Conservation (phyloP, 352 stramenopile species). For the Pythium catenulatum region DNA sequence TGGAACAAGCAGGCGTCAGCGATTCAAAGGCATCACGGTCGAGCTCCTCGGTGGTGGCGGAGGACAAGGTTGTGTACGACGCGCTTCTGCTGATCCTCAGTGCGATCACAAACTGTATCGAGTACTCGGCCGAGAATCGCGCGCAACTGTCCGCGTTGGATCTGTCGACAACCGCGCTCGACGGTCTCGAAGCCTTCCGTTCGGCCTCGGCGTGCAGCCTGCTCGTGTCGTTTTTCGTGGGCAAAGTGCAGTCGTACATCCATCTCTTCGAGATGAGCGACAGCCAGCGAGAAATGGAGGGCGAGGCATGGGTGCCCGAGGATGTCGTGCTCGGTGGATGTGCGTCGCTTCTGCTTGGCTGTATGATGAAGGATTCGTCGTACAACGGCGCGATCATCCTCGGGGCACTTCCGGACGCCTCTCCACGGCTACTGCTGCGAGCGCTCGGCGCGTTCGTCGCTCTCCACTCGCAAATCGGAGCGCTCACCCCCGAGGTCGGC, state of each 20-base stretch:
- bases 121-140: slow-evolving; percentile 78
- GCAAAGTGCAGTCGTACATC: slow-evolving; percentile 75
- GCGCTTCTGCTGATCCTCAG: slow-evolving; percentile 78
- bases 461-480: slow-evolving; percentile 87
- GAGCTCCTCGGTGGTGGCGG: neutral
- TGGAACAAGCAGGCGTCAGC: neutral
- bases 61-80: slow-evolving; percentile 81
- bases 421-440: slow-evolving; percentile 73
- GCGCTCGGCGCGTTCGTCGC: slow-evolving; percentile 81
- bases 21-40: too few relatives aligned
- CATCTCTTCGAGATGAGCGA: slow-evolving; percentile 70
- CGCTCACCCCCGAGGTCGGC: slow-evolving; percentile 80
- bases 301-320: slow-evolving; percentile 77
- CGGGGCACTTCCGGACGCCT: slow-evolving; percentile 67
- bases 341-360: slow-evolving; percentile 81
- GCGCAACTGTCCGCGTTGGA: slow-evolving; percentile 61
- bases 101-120: slow-evolving; percentile 86
- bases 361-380: slow-evolving; percentile 78
- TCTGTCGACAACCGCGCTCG: neutral
- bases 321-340: slow-evolving; percentile 87
- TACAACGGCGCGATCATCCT: slow-evolving; percentile 68
- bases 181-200: slow-evolving; percentile 23
- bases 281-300: slow-evolving; percentile 44
- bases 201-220: slow-evolving; percentile 61
- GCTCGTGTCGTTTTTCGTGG: slow-evolving; percentile 75